Conservation (phyloP, 305 asterid species). For the Solanum chacoense region DNA sequence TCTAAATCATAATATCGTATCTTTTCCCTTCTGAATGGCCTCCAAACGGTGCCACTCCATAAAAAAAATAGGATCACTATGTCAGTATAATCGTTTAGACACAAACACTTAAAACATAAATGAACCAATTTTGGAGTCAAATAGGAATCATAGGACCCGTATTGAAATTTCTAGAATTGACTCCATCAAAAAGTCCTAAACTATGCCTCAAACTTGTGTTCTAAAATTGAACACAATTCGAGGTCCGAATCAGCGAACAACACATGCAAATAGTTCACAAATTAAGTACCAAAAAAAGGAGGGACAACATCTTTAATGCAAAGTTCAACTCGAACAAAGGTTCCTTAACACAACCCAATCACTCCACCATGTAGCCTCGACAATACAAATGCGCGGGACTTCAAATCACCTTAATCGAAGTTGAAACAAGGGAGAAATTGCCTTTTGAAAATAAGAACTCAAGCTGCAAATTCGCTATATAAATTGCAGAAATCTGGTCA, state of each 20-base stretch:
- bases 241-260: background rate
- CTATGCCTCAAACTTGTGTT: background rate
- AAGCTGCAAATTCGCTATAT: background rate
- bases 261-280: background rate
- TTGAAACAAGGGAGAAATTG: background rate
- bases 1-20: background rate
- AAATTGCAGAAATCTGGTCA: background rate
- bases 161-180: too few relatives aligned
- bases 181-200: background rate
- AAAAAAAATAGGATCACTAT: background rate
- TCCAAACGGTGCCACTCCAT: background rate
- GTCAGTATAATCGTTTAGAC: background rate
- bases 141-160: too few relatives aligned
- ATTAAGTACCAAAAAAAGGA: too few relatives aligned
- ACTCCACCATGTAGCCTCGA: background rate
- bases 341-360: background rate
- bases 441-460: background rate
- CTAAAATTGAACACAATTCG: background rate
- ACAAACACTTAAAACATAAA: too few relatives aligned
- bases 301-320: background rate
- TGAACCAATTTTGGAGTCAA: background rate
- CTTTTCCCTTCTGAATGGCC: background rate
- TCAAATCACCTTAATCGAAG: background rate
- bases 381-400: background rate
- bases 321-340: background rate